Evolutionary conservation across 2,329 filamentous ascomycete species (phyloP), one percentile per base, ranked within the genome.

Genomic region (Coniochaeta hoffmannii): DNA sequence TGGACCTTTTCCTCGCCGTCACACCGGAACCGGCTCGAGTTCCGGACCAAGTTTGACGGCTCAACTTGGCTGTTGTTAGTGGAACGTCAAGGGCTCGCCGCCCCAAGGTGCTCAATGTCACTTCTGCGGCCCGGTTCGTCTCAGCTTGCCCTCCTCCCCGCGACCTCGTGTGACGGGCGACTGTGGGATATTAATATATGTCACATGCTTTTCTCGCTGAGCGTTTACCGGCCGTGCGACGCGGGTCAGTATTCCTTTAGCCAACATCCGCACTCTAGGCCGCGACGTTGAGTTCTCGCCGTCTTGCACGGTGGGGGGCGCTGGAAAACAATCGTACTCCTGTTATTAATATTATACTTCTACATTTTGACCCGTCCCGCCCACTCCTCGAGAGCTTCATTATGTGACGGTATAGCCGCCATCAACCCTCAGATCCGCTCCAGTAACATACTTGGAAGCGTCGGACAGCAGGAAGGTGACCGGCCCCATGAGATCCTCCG

Each of bases 401-500:
- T 63, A 90, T 57, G 87, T 90, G 59, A 89, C 75, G n/a, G 89
- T 91, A 73, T 92, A 95, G n/a, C 90, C 90, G 57, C 90, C 90
- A 63, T 95, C 90, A 35, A 95, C 89, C 28, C 89, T 80, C 62
- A 94, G 76, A 62, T 94, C 89, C 1, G 88, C 87, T 4, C 89
- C 85, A 36, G 75, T 73, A 60, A 89, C 84, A 70, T 92, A 93
- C 52, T 76, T 77, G 53, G 83, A 84, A 2, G 90, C 90, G 65
- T 94, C 89, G 57, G 87, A 92, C 38, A 90, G 81, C 56, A 96
- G 75, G 76, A 93, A 96, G 15, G 89, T 87, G 28, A 96, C 91
- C 5, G 92, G 89, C 2, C 93, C 93, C 88, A 96, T 96, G 56
- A 97, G 79, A 65, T 97, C 93, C 68, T 92, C 86, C 1, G 93